phyloP scores from a whole-genome alignment of 352 stramenopile species.

The Globisporangium ultimum region DNA sequence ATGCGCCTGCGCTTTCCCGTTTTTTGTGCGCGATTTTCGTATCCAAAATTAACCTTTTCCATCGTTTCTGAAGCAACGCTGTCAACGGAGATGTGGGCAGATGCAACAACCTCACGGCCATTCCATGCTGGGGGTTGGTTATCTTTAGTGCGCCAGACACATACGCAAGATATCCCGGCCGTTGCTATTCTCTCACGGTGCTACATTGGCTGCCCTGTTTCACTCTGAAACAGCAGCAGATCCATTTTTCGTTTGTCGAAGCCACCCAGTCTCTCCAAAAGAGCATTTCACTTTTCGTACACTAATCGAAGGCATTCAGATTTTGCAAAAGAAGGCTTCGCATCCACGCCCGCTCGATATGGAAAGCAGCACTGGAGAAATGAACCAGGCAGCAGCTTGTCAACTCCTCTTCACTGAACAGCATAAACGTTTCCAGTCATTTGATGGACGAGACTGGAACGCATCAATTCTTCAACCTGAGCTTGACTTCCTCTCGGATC shows the following conservation, averaged over 20 bases:
- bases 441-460: neutral
- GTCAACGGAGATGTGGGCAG: no score
- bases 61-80: neutral
- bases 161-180: no score
- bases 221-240: neutral
- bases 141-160: neutral
- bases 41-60: neutral
- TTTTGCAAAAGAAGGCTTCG: neutral
- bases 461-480: neutral
- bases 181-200: no score
- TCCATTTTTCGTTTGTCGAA: neutral
- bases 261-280: neutral
- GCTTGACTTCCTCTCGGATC: conserved; percentile 1
- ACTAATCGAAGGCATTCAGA: neutral
- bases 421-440: neutral
- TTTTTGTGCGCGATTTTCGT: neutral
- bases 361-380: neutral
- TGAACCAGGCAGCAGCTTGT: conserved; percentile 7
- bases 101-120: no score
- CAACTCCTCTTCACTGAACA: conserved; percentile 3
- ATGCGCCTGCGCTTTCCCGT: neutral
- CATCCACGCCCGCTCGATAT: neutral
- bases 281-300: neutral
- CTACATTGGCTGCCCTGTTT: neutral
- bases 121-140: neutral